phyloP scores from a whole-genome alignment of 192 early-diverging fungal species.

The Coemansia sp. region DNA sequence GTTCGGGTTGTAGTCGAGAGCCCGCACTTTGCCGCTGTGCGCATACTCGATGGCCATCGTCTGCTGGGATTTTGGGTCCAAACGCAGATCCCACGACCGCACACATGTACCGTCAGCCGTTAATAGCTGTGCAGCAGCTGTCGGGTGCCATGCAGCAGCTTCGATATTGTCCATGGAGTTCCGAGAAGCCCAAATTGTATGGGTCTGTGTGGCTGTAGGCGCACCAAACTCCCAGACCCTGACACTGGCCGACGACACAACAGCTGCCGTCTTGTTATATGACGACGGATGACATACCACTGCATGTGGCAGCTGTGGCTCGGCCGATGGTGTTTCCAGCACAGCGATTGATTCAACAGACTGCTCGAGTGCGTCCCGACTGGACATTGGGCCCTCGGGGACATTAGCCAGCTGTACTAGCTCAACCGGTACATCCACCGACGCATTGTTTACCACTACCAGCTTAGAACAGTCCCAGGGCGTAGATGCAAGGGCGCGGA shows the following conservation, averaged over 20 bases:
- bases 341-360: background rate
- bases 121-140: constrained; percentile 37
- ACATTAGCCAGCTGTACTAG: constrained; percentile 20
- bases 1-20: constrained; percentile 86
- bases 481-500: constrained; percentile 23
- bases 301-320: constrained; percentile 8
- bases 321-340: constrained; percentile 3
- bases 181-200: background rate
- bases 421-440: constrained; percentile 4
- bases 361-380: background rate
- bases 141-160: constrained; percentile 34
- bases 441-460: constrained; percentile 15
- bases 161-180: constrained; percentile 34
- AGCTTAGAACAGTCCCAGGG: constrained; percentile 29
- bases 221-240: constrained; percentile 22
- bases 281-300: constrained; percentile 18
- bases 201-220: background rate
- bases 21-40: constrained; percentile 72
- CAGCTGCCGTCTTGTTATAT: constrained; percentile 15
- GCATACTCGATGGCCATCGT: constrained; percentile 53
- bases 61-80: constrained; percentile 22
- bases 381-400: background rate
- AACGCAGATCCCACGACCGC: constrained; percentile 70
- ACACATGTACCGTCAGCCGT: constrained; percentile 63
- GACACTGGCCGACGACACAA: constrained; percentile 12